Evolutionary conservation across 768 basidiomycete genomes (phyloP), one percentile per base, ranked within the genome.

Genomic region (Tulasnella sp.): DNA sequence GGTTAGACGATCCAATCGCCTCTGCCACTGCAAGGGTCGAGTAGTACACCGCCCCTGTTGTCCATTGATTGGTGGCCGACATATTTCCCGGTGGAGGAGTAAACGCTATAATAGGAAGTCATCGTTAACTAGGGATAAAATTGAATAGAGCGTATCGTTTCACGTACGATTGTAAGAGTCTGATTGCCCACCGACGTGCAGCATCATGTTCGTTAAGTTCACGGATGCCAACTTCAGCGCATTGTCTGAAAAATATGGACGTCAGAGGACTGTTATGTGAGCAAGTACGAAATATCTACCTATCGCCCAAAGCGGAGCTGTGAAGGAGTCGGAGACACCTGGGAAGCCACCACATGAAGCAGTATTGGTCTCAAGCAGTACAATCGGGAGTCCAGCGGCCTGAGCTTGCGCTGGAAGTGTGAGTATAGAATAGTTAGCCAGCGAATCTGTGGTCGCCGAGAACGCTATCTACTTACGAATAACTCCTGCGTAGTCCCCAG

Each of bases 341-440:
- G 74, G 68, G 65, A 79, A 79, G n/a, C 79, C 80, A 60, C 77
- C 78, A 67, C 80, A 81, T 49, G 74, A 75, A 0, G 78, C 79
- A 7, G 76, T 74, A 64, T 78, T 85, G 11, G 81, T 84, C 70
- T 87, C 85, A 63, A 85, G 76, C 82, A 86, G 84, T 54, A 83
- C 64, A 32, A 85, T 69, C 19, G 75, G 75, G 59, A 70, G 70
- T n/a, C 69, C 68, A 21, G 65, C 63, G 29, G 26, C 23, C 63
- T 79, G 76, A 1, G 70, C 68, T 32, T 71, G 70, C 0, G 67
- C 67, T 62, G 73, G 21, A 10, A 26, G 2, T 32, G 13, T 4
- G n/a, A 10, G 4, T 47, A 27, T 23, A 13, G n/a, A n/a, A n/a
- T n/a, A n/a, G n/a, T n/a, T n/a, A n/a, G n/a, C n/a, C 19, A 43